Percentiles rank a stretch among this genome's conserved stretches.
These are phyloP conservation scores for Calonectria pauciramosa DNA, from an alignment of 2,329 filamentous ascomycete genomes.

Conservation along the genomic window DNA sequence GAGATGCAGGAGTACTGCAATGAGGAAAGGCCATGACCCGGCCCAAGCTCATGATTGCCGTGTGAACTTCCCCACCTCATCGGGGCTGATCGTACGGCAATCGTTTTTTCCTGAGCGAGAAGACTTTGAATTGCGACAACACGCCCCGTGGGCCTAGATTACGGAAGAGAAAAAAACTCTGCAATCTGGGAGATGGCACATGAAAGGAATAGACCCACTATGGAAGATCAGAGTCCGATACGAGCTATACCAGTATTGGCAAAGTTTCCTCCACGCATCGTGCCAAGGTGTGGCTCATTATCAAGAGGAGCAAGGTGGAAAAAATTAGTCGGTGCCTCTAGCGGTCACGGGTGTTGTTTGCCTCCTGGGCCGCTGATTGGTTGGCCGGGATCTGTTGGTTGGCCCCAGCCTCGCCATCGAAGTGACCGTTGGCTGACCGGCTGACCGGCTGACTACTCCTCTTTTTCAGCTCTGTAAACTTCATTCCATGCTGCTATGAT, in stretches of 20 bases:
- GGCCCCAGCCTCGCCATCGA: not conserved
- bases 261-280: not conserved
- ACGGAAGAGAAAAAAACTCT: not conserved
- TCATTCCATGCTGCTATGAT: not conserved
- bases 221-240: not conserved
- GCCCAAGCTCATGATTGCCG: not conserved
- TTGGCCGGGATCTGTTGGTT: not conserved
- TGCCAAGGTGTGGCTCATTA: not conserved
- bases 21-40: not conserved
- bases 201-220: not conserved
- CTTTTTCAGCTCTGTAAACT: not conserved
- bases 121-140: not conserved
- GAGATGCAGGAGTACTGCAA: not conserved
- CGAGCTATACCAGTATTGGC: not conserved
- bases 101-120: not conserved
- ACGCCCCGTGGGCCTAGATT: not conserved
- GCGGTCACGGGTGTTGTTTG: no score
- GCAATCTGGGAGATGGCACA: not conserved
- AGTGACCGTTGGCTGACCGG: no score
- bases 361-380: not conserved
- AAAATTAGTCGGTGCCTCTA: not conserved
- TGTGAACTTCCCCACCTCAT: not conserved
- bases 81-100: not conserved
- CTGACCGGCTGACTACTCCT: not conserved
- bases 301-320: not conserved